Base-by-base conservation (phyloP, 169 alveolate genomes). In the Babesia sp. region DNA sequence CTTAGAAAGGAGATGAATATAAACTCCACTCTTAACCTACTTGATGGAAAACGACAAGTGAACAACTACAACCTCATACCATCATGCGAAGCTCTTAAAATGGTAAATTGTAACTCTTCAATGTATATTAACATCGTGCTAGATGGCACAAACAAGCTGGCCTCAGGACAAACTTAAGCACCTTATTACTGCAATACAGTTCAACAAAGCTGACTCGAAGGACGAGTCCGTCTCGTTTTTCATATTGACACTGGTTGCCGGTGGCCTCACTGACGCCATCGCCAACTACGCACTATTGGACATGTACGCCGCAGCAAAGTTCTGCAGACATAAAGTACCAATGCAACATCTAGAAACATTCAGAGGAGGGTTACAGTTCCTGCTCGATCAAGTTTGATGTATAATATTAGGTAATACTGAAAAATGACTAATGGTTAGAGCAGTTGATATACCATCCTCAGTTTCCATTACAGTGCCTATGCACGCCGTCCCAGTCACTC, bases 1-100 rank as follows among this genome's bases (percentile, higher is more conserved):
- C 58, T 79, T 39, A 42, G 87, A 22, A 79, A 69, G 66, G 87
- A 79, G 58, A 46, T 79, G 84, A 79, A 79, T 34, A 50, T 69
- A 53, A 79, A 79, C 48, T 63, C 73, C 29, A 64, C 87, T 16
- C 75, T 79, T 5, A 46, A 50, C 50, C 72, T 79, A 1, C 61
- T 79, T 22, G 76, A 79, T 28, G 67, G 26, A 33, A 67, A 71
- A 18, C 73, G 69, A 12, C 81, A 79, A 46, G 63, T 59, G 31
- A 69, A 41, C 50, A 71, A 79, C 58, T 37, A 64, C 20, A 79
- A 79, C 69, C 72, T 79, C 11, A 9, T 41, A 16, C 87, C 87
- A 6, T 41, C 72, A 6, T 74, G 68, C 28, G 87, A 79, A 20
- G 54, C 72, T 3, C 63, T 79, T 12, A 70, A 71, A 39, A 58